Evolutionary conservation across 495 filamentous ascomycete species (phyloP).

Genomic region (Recurvomyces mirabilis): DNA sequence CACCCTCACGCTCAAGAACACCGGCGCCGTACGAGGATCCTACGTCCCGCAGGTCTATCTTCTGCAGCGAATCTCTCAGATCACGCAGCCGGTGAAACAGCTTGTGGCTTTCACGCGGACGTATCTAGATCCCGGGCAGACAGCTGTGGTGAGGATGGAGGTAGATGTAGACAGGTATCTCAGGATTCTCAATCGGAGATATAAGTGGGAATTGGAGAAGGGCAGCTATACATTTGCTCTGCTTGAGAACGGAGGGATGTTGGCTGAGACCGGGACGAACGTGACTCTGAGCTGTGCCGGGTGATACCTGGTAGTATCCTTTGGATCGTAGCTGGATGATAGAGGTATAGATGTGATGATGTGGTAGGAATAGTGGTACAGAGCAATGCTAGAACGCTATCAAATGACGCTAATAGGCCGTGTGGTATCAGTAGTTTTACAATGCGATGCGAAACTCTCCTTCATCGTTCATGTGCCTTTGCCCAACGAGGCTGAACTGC

Average conservation of each 20-base stretch:
- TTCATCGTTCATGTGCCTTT: too few relatives aligned
- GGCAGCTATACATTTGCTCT: neutral
- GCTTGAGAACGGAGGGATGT: neutral
- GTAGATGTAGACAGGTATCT: neutral
- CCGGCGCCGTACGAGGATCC: slow-evolving; percentile 26
- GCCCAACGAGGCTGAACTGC: too few relatives aligned
- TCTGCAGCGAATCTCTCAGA: slow-evolving; percentile 30
- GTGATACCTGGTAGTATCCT: too few relatives aligned
- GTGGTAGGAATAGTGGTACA: too few relatives aligned
- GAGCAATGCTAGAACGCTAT: too few relatives aligned
- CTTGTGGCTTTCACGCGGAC: slow-evolving; percentile 32
- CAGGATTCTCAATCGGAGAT: neutral
- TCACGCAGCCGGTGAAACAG: slow-evolving; percentile 34
- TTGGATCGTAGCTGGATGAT: too few relatives aligned
- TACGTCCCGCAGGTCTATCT: slow-evolving; percentile 35
- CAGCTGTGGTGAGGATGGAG: neutral
- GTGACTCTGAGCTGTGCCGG: slow-evolving; percentile 28
- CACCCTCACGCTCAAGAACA: slow-evolving; percentile 25
- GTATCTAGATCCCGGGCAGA: slow-evolving; percentile 27
- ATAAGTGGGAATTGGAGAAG: neutral
- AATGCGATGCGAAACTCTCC: too few relatives aligned
- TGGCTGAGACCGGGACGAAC: slow-evolving; percentile 24
- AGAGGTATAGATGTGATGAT: too few relatives aligned
- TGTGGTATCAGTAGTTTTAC: too few relatives aligned
- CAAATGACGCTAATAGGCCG: too few relatives aligned